A percentile compares a stretch with the other conserved stretches of the same genome.
Evolutionary conservation across 805 yeast genomes (phyloP).

Genomic region (Metschnikowia peoriensis): DNA sequence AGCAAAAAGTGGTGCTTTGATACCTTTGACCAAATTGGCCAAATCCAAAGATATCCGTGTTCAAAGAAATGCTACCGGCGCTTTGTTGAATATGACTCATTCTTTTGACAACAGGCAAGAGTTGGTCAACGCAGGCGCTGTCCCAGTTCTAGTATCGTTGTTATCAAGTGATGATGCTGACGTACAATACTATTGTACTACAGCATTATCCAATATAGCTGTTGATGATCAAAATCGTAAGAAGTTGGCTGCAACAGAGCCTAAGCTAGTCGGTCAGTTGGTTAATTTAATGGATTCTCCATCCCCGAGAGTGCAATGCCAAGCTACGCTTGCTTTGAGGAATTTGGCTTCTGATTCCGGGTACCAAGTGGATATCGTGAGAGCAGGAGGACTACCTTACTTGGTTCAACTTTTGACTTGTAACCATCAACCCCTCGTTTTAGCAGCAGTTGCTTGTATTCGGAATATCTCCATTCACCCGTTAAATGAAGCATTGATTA

Average conservation of each 20-base stretch:
- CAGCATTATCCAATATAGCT: conserved; percentile 95
- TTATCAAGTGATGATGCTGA: conserved; percentile 88
- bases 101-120: conserved; percentile 95
- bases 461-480: conserved; percentile 97
- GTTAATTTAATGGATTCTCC: conserved; percentile 91
- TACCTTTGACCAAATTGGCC: conserved; percentile 92
- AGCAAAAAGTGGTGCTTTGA: conserved; percentile 93
- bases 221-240: conserved; percentile 92
- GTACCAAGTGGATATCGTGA: conserved; percentile 92
- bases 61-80: conserved; percentile 98
- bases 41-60: conserved; percentile 93
- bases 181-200: conserved; percentile 97
- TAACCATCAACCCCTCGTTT: conserved; percentile 83
- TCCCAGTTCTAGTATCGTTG: conserved; percentile 89
- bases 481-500: conserved; percentile 89
- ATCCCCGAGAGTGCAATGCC: conserved; percentile 95
- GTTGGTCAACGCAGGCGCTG: conserved; percentile 96
- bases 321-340: conserved; percentile 94
- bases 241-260: conserved; percentile 87
- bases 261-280: conserved; percentile 81
- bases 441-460: conserved; percentile 98
- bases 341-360: conserved; percentile 95
- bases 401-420: conserved; percentile 87
- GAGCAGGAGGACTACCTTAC: conserved; percentile 94
- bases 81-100: conserved; percentile 96